A percentile compares a stretch with the other conserved stretches of the same genome.
Evolutionary conservation across 2,329 filamentous ascomycete species (phyloP).

Genomic region (Neofusicoccum ribis): DNA sequence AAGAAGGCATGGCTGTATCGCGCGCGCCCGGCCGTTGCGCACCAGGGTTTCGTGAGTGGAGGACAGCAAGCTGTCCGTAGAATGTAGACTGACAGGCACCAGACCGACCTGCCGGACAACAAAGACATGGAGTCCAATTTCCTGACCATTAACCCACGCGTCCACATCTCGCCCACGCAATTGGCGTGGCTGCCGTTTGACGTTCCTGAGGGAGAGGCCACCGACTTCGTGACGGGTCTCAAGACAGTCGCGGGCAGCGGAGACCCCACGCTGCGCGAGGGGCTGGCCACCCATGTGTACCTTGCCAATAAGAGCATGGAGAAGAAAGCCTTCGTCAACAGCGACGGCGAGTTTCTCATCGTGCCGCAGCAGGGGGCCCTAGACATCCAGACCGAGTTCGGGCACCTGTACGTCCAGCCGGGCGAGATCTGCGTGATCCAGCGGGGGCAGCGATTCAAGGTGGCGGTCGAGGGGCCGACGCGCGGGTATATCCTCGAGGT

Average conservation of each 20-base stretch:
- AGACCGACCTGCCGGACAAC: conserved; percentile 39
- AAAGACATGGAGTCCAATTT: conserved; percentile 38
- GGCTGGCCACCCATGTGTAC: conserved; percentile 37
- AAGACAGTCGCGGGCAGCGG: conserved; percentile 41
- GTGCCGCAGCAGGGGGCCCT: conserved; percentile 73
- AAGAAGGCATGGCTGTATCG: conserved; percentile 39
- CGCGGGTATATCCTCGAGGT: conserved; percentile 44
- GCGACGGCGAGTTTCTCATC: conserved; percentile 74
- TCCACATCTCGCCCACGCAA: conserved; percentile 39
- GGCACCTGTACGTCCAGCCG: conserved; percentile 71
- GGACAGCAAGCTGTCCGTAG: neutral
- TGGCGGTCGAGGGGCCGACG: conserved; percentile 35
- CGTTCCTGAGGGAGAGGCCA: conserved; percentile 32
- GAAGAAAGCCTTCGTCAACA: conserved; percentile 52
- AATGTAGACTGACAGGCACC: neutral
- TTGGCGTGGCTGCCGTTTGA: conserved; percentile 40
- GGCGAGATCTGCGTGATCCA: conserved; percentile 65
- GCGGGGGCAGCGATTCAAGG: conserved; percentile 39
- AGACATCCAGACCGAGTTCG: conserved; percentile 77
- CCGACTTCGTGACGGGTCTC: conserved; percentile 36
- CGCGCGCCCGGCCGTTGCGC: conserved; percentile 39
- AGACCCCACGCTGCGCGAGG: conserved; percentile 39
- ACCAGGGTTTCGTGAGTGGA: conserved; percentile 39
- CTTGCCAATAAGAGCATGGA: conserved; percentile 39
- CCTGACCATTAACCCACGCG: conserved; percentile 36